Evolutionary conservation across 305 asterid genomes (phyloP).

Genomic region (Solanum hybrid): DNA sequence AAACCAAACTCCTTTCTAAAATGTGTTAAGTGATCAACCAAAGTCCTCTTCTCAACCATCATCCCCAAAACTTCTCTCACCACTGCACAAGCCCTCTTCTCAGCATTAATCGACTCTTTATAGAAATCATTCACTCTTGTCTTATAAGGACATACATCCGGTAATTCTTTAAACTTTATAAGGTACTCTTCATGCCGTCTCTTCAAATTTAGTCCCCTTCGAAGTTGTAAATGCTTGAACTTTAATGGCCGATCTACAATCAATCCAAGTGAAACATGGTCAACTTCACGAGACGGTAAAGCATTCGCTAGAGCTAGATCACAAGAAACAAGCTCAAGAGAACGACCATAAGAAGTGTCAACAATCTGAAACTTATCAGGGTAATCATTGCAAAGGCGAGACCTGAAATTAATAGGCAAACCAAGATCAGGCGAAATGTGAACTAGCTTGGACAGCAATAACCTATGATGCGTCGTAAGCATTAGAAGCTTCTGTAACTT

Average conservation of each 20-base stretch:
- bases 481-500: constrained; percentile 82
- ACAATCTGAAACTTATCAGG: constrained; percentile 68
- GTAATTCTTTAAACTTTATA: constrained; percentile 50
- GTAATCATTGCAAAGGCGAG: constrained; percentile 68
- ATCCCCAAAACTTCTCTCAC: constrained; percentile 81
- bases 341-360: constrained; percentile 82
- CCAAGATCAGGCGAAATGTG: constrained; percentile 87
- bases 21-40: constrained; percentile 90
- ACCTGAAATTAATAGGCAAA: constrained; percentile 67
- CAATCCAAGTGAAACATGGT: constrained; percentile 38
- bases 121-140: constrained; percentile 34
- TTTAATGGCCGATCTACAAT: constrained; percentile 84
- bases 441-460: constrained; percentile 60
- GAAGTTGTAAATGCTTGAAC: constrained; percentile 57
- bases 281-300: constrained; percentile 30
- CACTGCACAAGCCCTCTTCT: constrained; percentile 84
- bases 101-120: constrained; percentile 62
- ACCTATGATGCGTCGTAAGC: constrained; percentile 72
- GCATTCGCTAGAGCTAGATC: constrained; percentile 40
- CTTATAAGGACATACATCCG: constrained; percentile 68
- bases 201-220: constrained; percentile 75
- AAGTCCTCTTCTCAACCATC: constrained; percentile 79
- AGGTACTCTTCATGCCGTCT: constrained; percentile 61
- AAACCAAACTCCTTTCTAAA: constrained; percentile 82
- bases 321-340: constrained; percentile 84